Evolutionary conservation across 306 rosid genomes (phyloP), one percentile per base, ranked within the genome.

Genomic region (Glycine tomentella): DNA sequence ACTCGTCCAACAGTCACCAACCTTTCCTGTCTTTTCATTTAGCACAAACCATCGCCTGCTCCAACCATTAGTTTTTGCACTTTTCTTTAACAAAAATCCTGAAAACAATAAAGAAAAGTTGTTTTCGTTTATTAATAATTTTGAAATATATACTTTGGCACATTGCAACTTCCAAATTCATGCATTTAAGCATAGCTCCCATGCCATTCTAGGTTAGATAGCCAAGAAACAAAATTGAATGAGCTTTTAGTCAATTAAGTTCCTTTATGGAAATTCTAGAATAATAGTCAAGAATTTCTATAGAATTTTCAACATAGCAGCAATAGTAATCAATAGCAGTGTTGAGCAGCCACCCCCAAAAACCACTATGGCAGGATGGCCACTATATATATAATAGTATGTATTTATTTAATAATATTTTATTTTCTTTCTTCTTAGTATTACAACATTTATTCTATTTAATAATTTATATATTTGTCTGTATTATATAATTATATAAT

Each of bases 11-110:
- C 20, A 59, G 34, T 51, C 51, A 82, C 91, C 80, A 53, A 95
- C 99, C 99, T 95, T 95, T 77, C 99, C 99, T 1, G 97, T 89
- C 90, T 95, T 95, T 85, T 87, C 97, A 81, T 95, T 95, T 77
- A 95, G 86, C 76, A 93, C 99, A 90, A 95, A 95, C 99, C 99
- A 95, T 74, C 98, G 90, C 84, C 90, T 87, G 90, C 90, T 93
- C 99, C 99, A 95, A 8, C 94, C 99, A 84, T 86, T 91, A 74
- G 93, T 91, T 89, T 95, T 95, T 69, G 88, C 91, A 85, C 99
- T 95, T 89, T 89, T 95, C 91, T 95, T 95, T 68, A 87, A 83
- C 65, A 95, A 66, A 87, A 87, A 95, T 44, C 99, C 99, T 95
- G 86, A 80, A 81, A 42, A 83, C 17, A 78, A 63, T 17, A 58